Evolutionary conservation across 192 early-diverging fungal species (phyloP).

Genomic region (Gaertneriomyces semiglobifer): DNA sequence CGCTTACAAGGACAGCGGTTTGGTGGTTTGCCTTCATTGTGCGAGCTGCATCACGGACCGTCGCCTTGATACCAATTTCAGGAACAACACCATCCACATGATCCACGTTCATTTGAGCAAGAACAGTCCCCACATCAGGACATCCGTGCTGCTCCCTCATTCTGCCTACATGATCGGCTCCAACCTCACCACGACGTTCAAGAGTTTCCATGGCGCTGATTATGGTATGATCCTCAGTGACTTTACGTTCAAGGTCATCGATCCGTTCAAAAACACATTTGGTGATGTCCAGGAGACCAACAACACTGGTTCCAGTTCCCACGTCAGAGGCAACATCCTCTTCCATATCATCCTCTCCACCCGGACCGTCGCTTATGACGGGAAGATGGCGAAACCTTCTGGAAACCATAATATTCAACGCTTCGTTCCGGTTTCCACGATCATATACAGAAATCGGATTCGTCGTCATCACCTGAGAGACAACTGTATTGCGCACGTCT

Average conservation of each 20-base stretch:
- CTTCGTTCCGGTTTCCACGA: slow-evolving; percentile 46
- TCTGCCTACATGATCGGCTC: slow-evolving; percentile 35
- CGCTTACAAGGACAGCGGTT: slow-evolving; percentile 45
- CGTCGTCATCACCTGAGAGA: slow-evolving; percentile 85
- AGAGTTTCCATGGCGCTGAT: slow-evolving; percentile 56
- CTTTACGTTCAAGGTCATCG: slow-evolving; percentile 51
- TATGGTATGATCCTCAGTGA: slow-evolving; percentile 54
- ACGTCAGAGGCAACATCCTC: slow-evolving; percentile 22
- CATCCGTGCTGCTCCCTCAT: slow-evolving; percentile 70
- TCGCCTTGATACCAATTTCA: slow-evolving; percentile 32
- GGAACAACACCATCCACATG: slow-evolving; percentile 32
- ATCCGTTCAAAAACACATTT: slow-evolving; percentile 56
- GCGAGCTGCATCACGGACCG: slow-evolving; percentile 44
- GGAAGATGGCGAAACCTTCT: slow-evolving; percentile 51
- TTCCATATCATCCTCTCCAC: slow-evolving; percentile 26
- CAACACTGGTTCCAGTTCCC: slow-evolving; percentile 33
- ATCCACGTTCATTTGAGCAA: slow-evolving; percentile 43
- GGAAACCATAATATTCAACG: slow-evolving; percentile 48
- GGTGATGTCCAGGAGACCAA: slow-evolving; percentile 55
- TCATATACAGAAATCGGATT: slow-evolving; percentile 84
- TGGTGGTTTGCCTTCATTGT: slow-evolving; percentile 39
- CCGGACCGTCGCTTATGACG: slow-evolving; percentile 37
- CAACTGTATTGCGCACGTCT: slow-evolving; percentile 50
- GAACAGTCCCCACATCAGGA: slow-evolving; percentile 82
- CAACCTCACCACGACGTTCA: slow-evolving; percentile 45